phyloP scores from a whole-genome alignment of 2,329 filamentous ascomycete genomes.

The Penicillium sp. region DNA sequence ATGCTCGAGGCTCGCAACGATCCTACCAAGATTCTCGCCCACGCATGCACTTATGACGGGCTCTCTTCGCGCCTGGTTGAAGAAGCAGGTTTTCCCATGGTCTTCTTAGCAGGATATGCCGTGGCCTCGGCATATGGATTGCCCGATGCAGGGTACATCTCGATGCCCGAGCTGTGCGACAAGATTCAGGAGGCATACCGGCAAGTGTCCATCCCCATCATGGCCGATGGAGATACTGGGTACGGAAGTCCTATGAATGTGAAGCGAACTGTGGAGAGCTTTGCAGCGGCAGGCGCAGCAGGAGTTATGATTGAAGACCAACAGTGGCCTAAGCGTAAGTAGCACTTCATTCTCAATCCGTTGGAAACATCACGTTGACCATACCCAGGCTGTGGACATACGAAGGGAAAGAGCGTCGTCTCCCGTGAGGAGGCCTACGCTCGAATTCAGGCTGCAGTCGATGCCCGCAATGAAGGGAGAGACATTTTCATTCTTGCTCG shows the following conservation, averaged over 20 bases:
- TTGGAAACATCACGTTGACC: conserved; percentile 1
- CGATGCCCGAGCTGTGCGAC: conserved; percentile 47
- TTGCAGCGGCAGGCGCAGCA: conserved; percentile 41
- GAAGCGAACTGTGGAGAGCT: conserved; percentile 45
- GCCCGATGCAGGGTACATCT: conserved; percentile 52
- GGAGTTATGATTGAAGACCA: conserved; percentile 49
- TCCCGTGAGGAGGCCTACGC: conserved; percentile 47
- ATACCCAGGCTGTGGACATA: conserved; percentile 44
- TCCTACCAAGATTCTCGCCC: conserved; percentile 46
- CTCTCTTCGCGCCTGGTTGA: conserved; percentile 46
- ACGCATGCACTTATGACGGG: conserved; percentile 46
- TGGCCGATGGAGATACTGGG: conserved; percentile 50
- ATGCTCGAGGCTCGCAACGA: conserved; percentile 43
- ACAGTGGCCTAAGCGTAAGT: conserved; percentile 49
- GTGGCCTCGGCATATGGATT: conserved; percentile 43
- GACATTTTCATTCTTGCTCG: conserved; percentile 50
- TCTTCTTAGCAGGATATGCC: conserved; percentile 47
- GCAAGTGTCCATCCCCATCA: conserved; percentile 41
- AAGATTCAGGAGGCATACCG: conserved; percentile 46
- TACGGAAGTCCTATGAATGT: conserved; percentile 52
- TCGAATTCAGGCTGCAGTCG: conserved; percentile 47
- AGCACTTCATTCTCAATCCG: too few species aligned
- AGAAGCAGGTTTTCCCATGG: conserved; percentile 47
- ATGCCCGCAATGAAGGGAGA: conserved; percentile 45
- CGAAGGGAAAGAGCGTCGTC: conserved; percentile 48